Percentiles rank a stretch among this genome's conserved stretches.
Conservation (phyloP, 768 basidiomycete genomes). For the Boletus insuetus region DNA sequence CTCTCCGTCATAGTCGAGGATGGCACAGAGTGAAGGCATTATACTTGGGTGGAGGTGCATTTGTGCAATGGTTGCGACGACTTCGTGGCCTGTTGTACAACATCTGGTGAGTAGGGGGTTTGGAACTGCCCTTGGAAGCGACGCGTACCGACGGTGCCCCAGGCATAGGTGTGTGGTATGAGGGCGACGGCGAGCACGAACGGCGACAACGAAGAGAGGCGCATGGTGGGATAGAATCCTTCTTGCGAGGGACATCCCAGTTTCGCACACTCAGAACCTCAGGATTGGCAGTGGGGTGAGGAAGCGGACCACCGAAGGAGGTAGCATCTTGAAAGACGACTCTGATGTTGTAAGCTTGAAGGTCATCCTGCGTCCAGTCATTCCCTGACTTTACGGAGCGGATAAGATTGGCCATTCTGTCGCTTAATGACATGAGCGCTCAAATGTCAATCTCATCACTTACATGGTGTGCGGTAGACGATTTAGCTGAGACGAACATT, state of each 20-base stretch:
- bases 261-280: too few relatives aligned
- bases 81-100: constrained; percentile 68
- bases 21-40: constrained; percentile 58
- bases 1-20: constrained; percentile 52
- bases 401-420: background rate
- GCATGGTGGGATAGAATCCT: constrained; percentile 17
- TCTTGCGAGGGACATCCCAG: too few relatives aligned
- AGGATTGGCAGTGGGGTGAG: too few relatives aligned
- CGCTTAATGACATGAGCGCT: background rate
- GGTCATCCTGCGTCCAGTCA: background rate
- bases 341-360: background rate
- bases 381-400: background rate
- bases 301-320: background rate
- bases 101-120: constrained; percentile 35
- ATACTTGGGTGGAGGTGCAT: constrained; percentile 81
- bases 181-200: constrained; percentile 11
- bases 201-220: constrained; percentile 8
- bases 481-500: too few relatives aligned
- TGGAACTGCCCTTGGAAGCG: constrained; percentile 50
- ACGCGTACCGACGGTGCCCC: constrained; percentile 40
- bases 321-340: background rate
- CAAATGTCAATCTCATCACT: background rate
- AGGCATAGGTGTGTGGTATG: constrained; percentile 33
- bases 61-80: constrained; percentile 92
- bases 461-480: background rate